phyloP scores from a whole-genome alignment of 495 filamentous ascomycete genomes.

The Rostrohypoxylon terebratum region DNA sequence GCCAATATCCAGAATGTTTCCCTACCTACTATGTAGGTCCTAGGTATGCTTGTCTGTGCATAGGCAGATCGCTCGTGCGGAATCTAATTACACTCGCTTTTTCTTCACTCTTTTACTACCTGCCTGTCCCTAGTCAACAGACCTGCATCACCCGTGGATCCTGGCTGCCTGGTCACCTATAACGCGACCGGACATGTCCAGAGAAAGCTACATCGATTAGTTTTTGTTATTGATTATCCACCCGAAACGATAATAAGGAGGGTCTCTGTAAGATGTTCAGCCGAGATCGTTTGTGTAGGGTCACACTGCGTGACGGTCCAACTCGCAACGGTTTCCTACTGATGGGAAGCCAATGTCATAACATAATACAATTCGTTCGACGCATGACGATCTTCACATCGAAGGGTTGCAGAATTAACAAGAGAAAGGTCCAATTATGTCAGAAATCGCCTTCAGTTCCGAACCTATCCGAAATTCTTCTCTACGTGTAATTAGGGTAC shows the following conservation, averaged over 20 bases:
- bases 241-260: constrained; percentile 31
- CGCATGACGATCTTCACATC: neutral
- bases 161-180: constrained; percentile 27
- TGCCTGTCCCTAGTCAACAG: neutral
- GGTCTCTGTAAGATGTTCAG: constrained; percentile 34
- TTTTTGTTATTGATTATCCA: constrained; percentile 23
- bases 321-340: constrained; percentile 20
- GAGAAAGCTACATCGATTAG: constrained; percentile 28
- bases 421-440: neutral
- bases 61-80: constrained; percentile 22
- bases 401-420: constrained; percentile 7
- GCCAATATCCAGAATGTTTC: constrained; percentile 28
- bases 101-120: too few species aligned
- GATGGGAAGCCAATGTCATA: constrained; percentile 21
- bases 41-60: constrained; percentile 13
- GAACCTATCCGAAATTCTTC: constrained; percentile 8
- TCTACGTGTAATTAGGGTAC: neutral
- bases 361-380: neutral
- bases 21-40: too few species aligned
- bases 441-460: neutral
- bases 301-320: constrained; percentile 23
- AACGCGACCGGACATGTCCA: constrained; percentile 24
- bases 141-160: constrained; percentile 5
- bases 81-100: neutral
- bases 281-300: constrained; percentile 39